Conservation (phyloP, 2,329 filamentous ascomycete genomes). For the Metarhizium humberi region DNA sequence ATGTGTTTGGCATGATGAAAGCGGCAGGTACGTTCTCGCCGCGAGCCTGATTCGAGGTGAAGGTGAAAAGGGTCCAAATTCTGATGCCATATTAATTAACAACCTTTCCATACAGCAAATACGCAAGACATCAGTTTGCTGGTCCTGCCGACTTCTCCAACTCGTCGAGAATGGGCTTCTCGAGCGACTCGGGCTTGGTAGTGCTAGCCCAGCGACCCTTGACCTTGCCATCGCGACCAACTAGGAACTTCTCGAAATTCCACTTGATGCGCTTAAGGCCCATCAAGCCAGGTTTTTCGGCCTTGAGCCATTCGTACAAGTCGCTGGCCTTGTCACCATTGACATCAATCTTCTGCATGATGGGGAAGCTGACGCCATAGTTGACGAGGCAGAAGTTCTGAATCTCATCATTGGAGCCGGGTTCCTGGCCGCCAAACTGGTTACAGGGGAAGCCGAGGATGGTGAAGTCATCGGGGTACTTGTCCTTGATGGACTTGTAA, state of each 20-base stretch:
- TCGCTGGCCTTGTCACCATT: constrained; percentile 78
- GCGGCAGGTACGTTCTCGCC: background rate
- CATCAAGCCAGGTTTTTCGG: constrained; percentile 68
- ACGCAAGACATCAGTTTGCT: background rate
- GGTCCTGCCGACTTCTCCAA: constrained; percentile 38
- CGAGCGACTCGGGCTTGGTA: constrained; percentile 75
- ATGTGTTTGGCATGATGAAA: too few relatives aligned
- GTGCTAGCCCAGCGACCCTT: constrained; percentile 79
- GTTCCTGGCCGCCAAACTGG: constrained; percentile 90
- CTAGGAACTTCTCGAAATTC: constrained; percentile 99
- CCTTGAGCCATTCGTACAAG: constrained; percentile 54
- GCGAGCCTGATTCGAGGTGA: background rate
- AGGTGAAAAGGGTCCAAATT: background rate
- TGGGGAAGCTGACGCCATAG: constrained; percentile 84
- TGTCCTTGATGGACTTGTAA: constrained; percentile 66
- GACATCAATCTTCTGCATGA: constrained; percentile 87
- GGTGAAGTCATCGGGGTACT: constrained; percentile 66
- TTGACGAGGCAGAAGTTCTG: constrained; percentile 83
- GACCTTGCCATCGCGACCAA: constrained; percentile 78
- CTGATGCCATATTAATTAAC: background rate
- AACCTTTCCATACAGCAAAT: background rate
- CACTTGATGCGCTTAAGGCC: constrained; percentile 92
- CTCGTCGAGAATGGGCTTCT: constrained; percentile 67
- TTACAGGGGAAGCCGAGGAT: constrained; percentile 98
- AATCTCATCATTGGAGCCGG: constrained; percentile 72